Percentiles rank a stretch among this genome's conserved stretches.
Evolutionary conservation across 2,329 filamentous ascomycete species (phyloP).

Genomic region (Hypoxylon sp.): DNA sequence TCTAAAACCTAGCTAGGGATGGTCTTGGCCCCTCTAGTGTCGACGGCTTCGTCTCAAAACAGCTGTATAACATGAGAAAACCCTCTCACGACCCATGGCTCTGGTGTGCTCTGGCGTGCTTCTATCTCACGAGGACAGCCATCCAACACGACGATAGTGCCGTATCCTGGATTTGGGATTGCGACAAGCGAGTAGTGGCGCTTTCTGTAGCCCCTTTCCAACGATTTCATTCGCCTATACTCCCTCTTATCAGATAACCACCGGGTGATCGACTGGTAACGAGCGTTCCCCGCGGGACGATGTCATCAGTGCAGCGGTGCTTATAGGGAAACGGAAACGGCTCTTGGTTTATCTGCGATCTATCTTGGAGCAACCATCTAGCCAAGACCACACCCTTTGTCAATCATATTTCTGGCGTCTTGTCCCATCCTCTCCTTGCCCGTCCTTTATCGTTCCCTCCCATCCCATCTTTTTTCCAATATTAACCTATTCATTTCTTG

Average conservation of each 20-base stretch:
- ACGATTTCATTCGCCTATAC: constrained; percentile 51
- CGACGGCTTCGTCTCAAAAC: constrained; percentile 41
- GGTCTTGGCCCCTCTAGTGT: constrained; percentile 40
- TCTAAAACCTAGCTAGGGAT: constrained; percentile 41
- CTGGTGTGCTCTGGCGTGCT: constrained; percentile 38
- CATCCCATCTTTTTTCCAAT: constrained; percentile 22
- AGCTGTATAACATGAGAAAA: constrained; percentile 38
- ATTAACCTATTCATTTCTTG: constrained; percentile 21
- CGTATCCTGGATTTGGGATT: constrained; percentile 42
- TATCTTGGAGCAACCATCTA: constrained; percentile 39
- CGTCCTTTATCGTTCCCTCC: constrained; percentile 9
- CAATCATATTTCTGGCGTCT: constrained; percentile 36
- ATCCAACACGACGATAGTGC: constrained; percentile 37
- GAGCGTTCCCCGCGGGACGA: constrained; percentile 45
- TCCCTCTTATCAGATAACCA: constrained; percentile 52
- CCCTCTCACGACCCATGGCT: constrained; percentile 38
- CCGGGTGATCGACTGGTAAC: constrained; percentile 49
- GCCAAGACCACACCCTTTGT: constrained; percentile 39
- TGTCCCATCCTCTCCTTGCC: constrained; percentile 27
- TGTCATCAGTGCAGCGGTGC: constrained; percentile 45
- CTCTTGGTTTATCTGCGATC: constrained; percentile 47
- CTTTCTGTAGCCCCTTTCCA: constrained; percentile 39
- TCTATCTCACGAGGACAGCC: constrained; percentile 41
- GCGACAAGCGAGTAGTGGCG: constrained; percentile 47
- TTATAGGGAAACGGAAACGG: constrained; percentile 45